Conservation (phyloP, 1,139 yeast genomes). For the Hemisphaericaspora xylanilytica region DNA sequence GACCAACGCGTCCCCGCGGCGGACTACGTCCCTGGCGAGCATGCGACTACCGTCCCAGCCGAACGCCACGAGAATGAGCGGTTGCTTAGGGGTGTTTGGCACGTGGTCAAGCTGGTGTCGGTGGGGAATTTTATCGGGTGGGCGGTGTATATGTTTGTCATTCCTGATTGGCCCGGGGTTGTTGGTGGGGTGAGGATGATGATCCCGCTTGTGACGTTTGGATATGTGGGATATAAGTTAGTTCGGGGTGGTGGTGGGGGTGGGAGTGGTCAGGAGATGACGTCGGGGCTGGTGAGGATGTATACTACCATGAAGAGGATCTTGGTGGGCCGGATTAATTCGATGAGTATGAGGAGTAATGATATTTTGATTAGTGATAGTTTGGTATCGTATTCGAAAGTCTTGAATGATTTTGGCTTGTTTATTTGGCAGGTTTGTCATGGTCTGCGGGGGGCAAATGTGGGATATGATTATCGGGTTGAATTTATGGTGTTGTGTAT, state of each 20-base stretch:
- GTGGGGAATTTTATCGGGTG: conserved; percentile 24
- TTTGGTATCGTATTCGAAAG: conserved; percentile 73
- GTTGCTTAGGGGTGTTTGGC: conserved; percentile 35
- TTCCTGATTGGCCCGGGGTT: conserved; percentile 14
- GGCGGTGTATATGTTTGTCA: conserved; percentile 21
- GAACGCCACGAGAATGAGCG: conserved; percentile 31
- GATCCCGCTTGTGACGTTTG: conserved; percentile 22
- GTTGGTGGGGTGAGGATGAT: conserved; percentile 13
- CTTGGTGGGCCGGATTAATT: conserved; percentile 54
- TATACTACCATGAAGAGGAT: conserved; percentile 53
- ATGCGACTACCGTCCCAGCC: conserved; percentile 30
- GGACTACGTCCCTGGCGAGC: conserved; percentile 27
- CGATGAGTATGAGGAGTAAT: conserved; percentile 58
- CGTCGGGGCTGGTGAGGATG: conserved; percentile 43
- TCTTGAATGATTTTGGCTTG: conserved; percentile 65
- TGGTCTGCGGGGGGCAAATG: conserved; percentile 24
- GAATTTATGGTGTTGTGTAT: conserved; percentile 52
- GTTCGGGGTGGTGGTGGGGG: too few species aligned
- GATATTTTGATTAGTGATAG: conserved; percentile 82
- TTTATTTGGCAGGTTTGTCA: conserved; percentile 34
- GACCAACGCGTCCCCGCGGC: conserved; percentile 15
- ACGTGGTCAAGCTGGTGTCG: conserved; percentile 22
- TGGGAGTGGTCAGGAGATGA: too few species aligned
- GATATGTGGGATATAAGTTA: conserved; percentile 17
- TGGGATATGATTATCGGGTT: conserved; percentile 29